Evolutionary conservation across 2,329 filamentous ascomycete genomes (phyloP).

Genomic region (Trichoderma sp.): DNA sequence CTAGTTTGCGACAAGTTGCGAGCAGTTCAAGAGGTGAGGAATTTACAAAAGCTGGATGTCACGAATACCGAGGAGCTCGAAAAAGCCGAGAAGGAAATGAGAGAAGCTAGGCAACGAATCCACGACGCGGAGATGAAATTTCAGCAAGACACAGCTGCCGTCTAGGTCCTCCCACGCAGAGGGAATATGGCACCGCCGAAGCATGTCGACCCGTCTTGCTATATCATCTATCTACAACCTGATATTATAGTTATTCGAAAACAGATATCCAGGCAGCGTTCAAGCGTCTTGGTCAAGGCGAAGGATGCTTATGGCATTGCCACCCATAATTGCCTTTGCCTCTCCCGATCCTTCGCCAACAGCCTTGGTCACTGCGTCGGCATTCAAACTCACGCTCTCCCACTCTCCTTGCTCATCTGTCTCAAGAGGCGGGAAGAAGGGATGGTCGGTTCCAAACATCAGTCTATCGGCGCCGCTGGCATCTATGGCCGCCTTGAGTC

Average conservation of each 20-base stretch:
- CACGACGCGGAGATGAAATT: slow-evolving; percentile 39
- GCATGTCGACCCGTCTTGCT: background rate
- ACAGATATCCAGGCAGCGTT: background rate
- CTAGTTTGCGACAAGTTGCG: slow-evolving; percentile 41
- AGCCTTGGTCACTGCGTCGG: slow-evolving; percentile 50
- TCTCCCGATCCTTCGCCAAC: slow-evolving; percentile 45
- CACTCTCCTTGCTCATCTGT: slow-evolving; percentile 61
- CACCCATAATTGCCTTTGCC: slow-evolving; percentile 55
- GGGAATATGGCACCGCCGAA: background rate
- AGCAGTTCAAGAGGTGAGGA: slow-evolving; percentile 38
- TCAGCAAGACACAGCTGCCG: slow-evolving; percentile 29
- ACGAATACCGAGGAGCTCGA: slow-evolving; percentile 28
- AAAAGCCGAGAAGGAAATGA: slow-evolving; percentile 30
- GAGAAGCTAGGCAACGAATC: slow-evolving; percentile 34
- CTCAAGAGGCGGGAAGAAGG: slow-evolving; percentile 75
- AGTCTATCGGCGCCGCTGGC: slow-evolving; percentile 66
- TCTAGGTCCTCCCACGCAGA: slow-evolving; percentile 10
- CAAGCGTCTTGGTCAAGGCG: slow-evolving; percentile 29
- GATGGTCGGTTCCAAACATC: slow-evolving; percentile 80
- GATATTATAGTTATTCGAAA: background rate
- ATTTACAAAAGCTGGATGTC: slow-evolving; percentile 28
- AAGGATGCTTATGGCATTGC: slow-evolving; percentile 56
- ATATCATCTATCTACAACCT: background rate
- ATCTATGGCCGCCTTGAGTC: slow-evolving; percentile 66
- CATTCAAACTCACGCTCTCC: slow-evolving; percentile 61